Base-by-base conservation (phyloP, 1,139 yeast genomes). In the Arxiozyma slooffiae region DNA sequence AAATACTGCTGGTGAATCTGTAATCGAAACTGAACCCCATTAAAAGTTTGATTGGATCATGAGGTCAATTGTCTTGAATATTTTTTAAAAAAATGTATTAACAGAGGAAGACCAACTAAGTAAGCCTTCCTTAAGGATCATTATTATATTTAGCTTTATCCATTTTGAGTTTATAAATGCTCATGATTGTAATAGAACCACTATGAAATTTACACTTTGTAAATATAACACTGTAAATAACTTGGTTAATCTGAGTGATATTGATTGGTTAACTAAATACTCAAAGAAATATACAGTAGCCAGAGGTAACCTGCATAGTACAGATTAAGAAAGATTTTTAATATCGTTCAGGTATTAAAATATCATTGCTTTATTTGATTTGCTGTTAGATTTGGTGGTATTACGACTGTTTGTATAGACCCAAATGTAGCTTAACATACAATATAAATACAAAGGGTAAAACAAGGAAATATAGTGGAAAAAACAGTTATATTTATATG, bases 11-110 rank as follows among this genome's bases (percentile, higher is more conserved):
- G 85, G 80, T 16, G 95, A 84, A 64, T 92, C 97, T 55, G 96
- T 87, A 53, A 90, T 80, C 0, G 96, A 89, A 0, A 89, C 96
- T n/a, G 95, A 80, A 1, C 97, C n/a, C 97, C 78, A 92, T 78
- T 7, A 94, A 82, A 63, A 90, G 89, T 63, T 92, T 97, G 49
- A 96, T 73, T 52, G 80, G 78, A 0, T 69, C 59, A 17, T 70
- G 64, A 0, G 78, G 70, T 0, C 81, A 75, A 1, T 78, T 74
- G 55, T 88, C 95, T 46, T 85, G 76, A 0, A 89, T 92, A 17
- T 80, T 73, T 72, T n/a, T n/a, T n/a, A n/a, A n/a, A 84, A 73
- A 61, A 87, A 92, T 0, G 97, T 89, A 62, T 90, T 90, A 48
- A 87, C 94, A 62, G 92, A 92, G 23, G 92, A 81, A 2, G 85